These are phyloP conservation scores for Nothopassalora personata DNA, from an alignment of 2,329 filamentous ascomycete species.

Conservation along the genomic window DNA sequence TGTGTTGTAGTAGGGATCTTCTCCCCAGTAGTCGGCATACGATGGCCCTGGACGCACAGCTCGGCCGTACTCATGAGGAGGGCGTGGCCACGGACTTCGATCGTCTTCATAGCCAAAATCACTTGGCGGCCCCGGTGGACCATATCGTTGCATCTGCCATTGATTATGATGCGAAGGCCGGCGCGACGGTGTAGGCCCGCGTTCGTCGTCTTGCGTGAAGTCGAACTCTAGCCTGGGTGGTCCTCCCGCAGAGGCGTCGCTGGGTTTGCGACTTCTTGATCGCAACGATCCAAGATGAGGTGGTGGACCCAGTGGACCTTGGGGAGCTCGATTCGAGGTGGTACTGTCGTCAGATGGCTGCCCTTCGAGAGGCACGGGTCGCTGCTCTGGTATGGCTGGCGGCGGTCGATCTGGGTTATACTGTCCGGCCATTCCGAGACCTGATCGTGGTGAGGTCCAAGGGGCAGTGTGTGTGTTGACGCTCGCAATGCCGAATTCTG, in stretches of 20 bases:
- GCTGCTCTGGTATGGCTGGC: slow-evolving; percentile 9
- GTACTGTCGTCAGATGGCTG: slow-evolving; percentile 10
- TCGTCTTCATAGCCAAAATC: slow-evolving; percentile 25
- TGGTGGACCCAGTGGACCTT: slow-evolving; percentile 1
- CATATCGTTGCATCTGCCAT: slow-evolving; percentile 22
- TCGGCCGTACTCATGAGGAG: slow-evolving; percentile 22
- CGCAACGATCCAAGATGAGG: slow-evolving; percentile 2
- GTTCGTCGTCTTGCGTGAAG: slow-evolving; percentile 13
- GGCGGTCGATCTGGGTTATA: slow-evolving; percentile 9
- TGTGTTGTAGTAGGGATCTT: slow-evolving; percentile 24
- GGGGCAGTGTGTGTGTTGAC: slow-evolving; percentile 5
- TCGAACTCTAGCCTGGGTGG: slow-evolving; percentile 21
- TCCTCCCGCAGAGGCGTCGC: slow-evolving; percentile 11
- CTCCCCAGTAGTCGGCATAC: slow-evolving; percentile 19
- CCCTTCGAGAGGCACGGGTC: slow-evolving; percentile 1
- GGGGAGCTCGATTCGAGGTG: slow-evolving; percentile 5
- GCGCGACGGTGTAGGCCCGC: slow-evolving; percentile 2
- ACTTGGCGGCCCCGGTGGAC: slow-evolving; percentile 16
- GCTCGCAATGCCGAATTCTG: slow-evolving; percentile 7
- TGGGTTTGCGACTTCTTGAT: slow-evolving; percentile 13
- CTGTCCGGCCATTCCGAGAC: slow-evolving; percentile 6
- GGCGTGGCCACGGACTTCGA: slow-evolving; percentile 17
- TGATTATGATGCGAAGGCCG: slow-evolving; percentile 18
- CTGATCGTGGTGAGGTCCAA: not conserved
- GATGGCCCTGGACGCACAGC: slow-evolving; percentile 11